These are phyloP conservation scores for Butyriboletus loyo DNA, from an alignment of 768 basidiomycete species.

Conservation along the genomic window DNA sequence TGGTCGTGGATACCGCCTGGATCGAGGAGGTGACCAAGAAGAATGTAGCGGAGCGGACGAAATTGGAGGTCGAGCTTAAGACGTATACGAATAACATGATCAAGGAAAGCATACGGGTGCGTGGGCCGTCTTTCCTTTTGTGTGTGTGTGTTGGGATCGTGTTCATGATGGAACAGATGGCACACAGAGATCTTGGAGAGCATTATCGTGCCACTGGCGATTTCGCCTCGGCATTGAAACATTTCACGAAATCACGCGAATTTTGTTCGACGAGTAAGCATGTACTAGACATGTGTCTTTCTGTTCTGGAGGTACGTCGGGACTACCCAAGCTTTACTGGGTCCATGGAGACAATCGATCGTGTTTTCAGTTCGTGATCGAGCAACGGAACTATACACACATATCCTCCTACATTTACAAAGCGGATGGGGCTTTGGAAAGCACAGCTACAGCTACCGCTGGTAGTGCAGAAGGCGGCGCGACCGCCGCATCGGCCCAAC, in stretches of 20 bases:
- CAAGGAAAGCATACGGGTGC: slow-evolving; percentile 94
- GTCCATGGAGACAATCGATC: not conserved
- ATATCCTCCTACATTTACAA: slow-evolving; percentile 93
- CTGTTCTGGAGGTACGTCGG: slow-evolving; percentile 67
- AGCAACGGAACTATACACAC: slow-evolving; percentile 83
- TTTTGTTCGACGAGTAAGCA: slow-evolving; percentile 89
- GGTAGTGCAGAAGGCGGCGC: slow-evolving; percentile 24
- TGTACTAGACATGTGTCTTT: slow-evolving; percentile 90
- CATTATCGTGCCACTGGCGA: slow-evolving; percentile 76
- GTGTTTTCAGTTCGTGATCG: slow-evolving; percentile 64
- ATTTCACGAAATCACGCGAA: slow-evolving; percentile 89
- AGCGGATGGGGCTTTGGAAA: slow-evolving; percentile 88
- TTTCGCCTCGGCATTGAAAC: slow-evolving; percentile 65
- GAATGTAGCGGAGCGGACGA: slow-evolving; percentile 73
- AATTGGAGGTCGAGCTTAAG: slow-evolving; percentile 91
- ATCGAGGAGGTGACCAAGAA: slow-evolving; percentile 61
- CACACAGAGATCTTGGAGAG: slow-evolving; percentile 82
- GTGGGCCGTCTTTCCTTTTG: slow-evolving; percentile 12
- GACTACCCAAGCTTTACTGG: not conserved
- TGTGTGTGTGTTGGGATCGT: not conserved
- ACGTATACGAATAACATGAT: slow-evolving; percentile 96
- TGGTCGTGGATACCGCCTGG: slow-evolving; percentile 66
- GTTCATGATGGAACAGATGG: slow-evolving; percentile 57
- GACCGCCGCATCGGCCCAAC: slow-evolving; percentile 5
- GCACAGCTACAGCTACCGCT: slow-evolving; percentile 38